Conservation (phyloP, 768 basidiomycete genomes). For the Coprinellus micaceus region DNA sequence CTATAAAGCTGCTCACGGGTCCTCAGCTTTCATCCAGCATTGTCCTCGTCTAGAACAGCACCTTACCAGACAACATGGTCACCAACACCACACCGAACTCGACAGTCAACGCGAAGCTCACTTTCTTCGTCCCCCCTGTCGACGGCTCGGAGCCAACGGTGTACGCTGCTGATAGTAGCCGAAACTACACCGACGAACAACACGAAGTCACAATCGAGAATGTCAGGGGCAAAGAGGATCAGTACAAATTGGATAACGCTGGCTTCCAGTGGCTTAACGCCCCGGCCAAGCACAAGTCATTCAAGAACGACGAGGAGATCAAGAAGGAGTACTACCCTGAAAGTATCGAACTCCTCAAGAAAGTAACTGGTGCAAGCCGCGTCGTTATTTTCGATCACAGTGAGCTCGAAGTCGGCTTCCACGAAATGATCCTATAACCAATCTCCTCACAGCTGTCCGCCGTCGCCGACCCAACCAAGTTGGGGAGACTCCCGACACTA, state of each 20-base stretch:
- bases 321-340: constrained; percentile 55
- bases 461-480: constrained; percentile 35
- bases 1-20: no score
- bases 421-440: background rate
- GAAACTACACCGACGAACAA: constrained; percentile 17
- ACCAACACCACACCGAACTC: no score
- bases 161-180: constrained; percentile 15
- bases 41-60: no score
- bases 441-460: constrained; percentile 36
- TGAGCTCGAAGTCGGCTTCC: constrained; percentile 14
- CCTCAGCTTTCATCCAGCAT: no score
- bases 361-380: constrained; percentile 52
- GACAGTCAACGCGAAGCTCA: constrained; percentile 5
- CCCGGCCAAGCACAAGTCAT: constrained; percentile 41
- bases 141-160: constrained; percentile 24
- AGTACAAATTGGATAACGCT: constrained; percentile 41
- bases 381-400: constrained; percentile 65
- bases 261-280: constrained; percentile 44
- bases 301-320: constrained; percentile 38
- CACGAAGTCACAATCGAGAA: constrained; percentile 45
- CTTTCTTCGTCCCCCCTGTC: constrained; percentile 18
- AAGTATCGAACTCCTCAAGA: constrained; percentile 51
- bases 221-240: constrained; percentile 46
- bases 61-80: no score
- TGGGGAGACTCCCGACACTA: constrained; percentile 33